phyloP scores from a whole-genome alignment of 164 flowering plant genomes.

The Umbilicus rupestris region DNA sequence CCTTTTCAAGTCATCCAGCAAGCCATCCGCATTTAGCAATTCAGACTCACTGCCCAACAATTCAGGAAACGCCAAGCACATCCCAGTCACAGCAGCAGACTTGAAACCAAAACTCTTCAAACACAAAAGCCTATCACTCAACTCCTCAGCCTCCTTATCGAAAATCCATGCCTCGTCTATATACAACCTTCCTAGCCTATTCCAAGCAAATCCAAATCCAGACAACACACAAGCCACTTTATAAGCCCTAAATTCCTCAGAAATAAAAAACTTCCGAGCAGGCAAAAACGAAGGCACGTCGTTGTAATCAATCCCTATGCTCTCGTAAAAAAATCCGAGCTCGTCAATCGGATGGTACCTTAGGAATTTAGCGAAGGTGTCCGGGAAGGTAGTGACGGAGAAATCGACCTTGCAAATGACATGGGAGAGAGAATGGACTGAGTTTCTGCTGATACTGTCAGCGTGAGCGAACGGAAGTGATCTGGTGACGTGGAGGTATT shows the following conservation, averaged over 20 bases:
- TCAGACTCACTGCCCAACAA: constrained; percentile 23
- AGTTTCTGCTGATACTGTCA: constrained; percentile 47
- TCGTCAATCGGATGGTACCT: constrained; percentile 67
- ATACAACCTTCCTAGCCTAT: constrained; percentile 40
- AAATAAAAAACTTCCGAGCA: constrained; percentile 31
- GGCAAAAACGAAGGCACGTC: constrained; percentile 32
- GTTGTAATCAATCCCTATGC: constrained; percentile 41
- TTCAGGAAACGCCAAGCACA: constrained; percentile 54
- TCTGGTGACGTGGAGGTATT: constrained; percentile 59
- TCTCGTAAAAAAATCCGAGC: constrained; percentile 55
- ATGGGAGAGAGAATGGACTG: constrained; percentile 26
- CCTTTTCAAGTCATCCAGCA: constrained; percentile 43
- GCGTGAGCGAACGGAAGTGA: constrained; percentile 42
- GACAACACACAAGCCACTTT: constrained; percentile 32
- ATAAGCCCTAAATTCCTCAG: constrained; percentile 26
- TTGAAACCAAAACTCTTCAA: constrained; percentile 33
- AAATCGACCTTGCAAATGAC: constrained; percentile 28
- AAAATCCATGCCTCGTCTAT: constrained; percentile 26
- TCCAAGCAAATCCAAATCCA: constrained; percentile 61
- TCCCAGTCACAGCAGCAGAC: constrained; percentile 28
- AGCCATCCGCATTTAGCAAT: constrained; percentile 19
- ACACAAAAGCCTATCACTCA: constrained; percentile 22
- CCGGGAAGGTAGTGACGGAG: constrained; percentile 20
- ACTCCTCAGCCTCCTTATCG: constrained; percentile 15
- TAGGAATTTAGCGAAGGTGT: constrained; percentile 30